These are phyloP conservation scores for Schizonepeta tenuifolia DNA, from an alignment of 257 asterid genomes.

Conservation along the genomic window DNA sequence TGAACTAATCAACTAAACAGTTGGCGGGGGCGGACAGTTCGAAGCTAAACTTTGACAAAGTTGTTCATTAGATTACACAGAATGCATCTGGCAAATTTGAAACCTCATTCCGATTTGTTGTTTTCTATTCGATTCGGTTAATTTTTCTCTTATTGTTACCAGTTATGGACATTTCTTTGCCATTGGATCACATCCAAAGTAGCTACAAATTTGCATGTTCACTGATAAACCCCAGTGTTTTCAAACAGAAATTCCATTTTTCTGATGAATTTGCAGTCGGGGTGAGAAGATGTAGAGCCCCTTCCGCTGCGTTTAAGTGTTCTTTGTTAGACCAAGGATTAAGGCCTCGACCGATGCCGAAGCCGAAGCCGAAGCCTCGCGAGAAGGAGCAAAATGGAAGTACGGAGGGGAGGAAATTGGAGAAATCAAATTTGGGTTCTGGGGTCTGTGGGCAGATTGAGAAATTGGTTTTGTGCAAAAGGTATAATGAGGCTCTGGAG, in stretches of 20 bases:
- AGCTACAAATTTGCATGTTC: conserved; percentile 49
- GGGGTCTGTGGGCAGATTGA: conserved; percentile 69
- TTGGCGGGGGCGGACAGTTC: conserved; percentile 44
- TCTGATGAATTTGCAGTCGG: conserved; percentile 34
- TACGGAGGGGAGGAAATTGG: conserved; percentile 25
- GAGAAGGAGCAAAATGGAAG: conserved; percentile 34
- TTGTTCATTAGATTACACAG: not conserved
- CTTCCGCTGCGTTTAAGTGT: conserved; percentile 46
- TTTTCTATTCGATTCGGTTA: conserved; percentile 3
- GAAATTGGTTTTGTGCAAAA: conserved; percentile 65
- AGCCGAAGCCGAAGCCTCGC: conserved; percentile 48
- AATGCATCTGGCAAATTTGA: conserved; percentile 9
- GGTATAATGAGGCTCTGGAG: conserved; percentile 72
- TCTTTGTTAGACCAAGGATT: conserved; percentile 54
- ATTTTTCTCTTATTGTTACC: conserved; percentile 16
- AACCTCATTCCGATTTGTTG: not conserved
- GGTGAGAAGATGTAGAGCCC: conserved; percentile 36
- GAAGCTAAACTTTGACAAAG: conserved; percentile 21
- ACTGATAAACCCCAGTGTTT: conserved; percentile 36
- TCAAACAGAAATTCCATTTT: conserved; percentile 36
- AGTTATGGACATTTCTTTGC: conserved; percentile 58
- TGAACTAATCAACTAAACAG: conserved; percentile 32
- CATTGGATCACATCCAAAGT: conserved; percentile 58
- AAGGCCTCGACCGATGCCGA: conserved; percentile 56
- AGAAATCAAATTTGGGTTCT: conserved; percentile 38